Evolutionary conservation across 139 green algal genomes (phyloP).

Genomic region (Chlorokybus atmophyticus): DNA sequence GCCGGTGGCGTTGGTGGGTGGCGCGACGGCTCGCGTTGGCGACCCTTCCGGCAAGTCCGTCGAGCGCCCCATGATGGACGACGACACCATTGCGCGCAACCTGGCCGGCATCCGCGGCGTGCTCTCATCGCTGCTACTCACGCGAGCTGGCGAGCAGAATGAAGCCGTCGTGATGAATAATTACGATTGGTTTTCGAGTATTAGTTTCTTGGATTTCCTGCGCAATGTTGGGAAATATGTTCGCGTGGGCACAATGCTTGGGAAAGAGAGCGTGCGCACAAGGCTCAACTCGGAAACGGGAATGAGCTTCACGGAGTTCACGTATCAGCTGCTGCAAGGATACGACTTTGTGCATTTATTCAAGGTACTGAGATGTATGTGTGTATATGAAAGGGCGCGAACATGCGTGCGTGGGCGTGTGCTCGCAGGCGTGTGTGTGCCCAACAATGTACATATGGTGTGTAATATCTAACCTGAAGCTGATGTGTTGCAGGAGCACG

Average conservation of each 20-base stretch:
- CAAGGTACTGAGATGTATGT: too few relatives aligned
- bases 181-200: conserved; percentile 36
- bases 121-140: conserved; percentile 33
- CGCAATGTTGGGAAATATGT: conserved; percentile 83
- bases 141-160: not conserved
- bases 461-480: too few relatives aligned
- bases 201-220: conserved; percentile 83
- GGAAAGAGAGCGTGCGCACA: conserved; percentile 82
- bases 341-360: conserved; percentile 96
- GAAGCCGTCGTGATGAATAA: conserved; percentile 26
- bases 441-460: too few relatives aligned
- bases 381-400: too few relatives aligned
- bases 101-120: conserved; percentile 31
- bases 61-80: conserved; percentile 78
- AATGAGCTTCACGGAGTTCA: conserved; percentile 65
- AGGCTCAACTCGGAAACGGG: conserved; percentile 65
- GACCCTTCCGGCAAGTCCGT: conserved; percentile 68
- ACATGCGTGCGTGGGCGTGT: too few relatives aligned
- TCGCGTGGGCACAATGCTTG: conserved; percentile 84
- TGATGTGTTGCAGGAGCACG: too few relatives aligned
- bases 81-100: conserved; percentile 72
- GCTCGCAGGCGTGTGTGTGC: too few relatives aligned
- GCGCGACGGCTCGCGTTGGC: conserved; percentile 78
- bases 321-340: conserved; percentile 95
- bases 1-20: conserved; percentile 73